These are phyloP conservation scores for Oxyria digyna DNA, from an alignment of 148 eudicot genomes.

Conservation along the genomic window DNA sequence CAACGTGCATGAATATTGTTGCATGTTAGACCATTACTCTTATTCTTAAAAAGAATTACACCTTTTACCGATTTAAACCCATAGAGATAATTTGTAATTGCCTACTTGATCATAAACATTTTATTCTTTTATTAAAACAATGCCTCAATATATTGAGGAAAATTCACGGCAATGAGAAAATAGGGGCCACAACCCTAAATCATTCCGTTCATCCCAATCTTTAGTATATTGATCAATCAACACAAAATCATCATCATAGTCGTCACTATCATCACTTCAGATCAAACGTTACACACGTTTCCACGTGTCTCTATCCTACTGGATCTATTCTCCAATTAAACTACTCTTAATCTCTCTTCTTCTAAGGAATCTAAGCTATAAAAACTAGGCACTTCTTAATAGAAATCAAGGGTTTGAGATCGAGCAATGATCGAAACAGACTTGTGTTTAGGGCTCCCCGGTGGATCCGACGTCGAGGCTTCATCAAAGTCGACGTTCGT, in stretches of 20 bases:
- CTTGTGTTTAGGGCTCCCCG: slow-evolving; percentile 50
- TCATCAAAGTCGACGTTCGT: slow-evolving; percentile 14
- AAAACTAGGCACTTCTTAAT: neutral
- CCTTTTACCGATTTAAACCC: neutral
- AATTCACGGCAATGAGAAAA: slow-evolving; percentile 3
- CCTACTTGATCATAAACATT: no score
- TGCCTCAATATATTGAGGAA: neutral
- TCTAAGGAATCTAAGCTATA: neutral
- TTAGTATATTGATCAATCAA: neutral
- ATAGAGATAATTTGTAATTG: no score
- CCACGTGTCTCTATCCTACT: slow-evolving; percentile 32
- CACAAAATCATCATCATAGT: neutral
- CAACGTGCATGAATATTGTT: no score
- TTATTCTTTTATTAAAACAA: neutral
- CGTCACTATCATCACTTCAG: neutral
- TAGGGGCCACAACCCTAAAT: slow-evolving; percentile 1
- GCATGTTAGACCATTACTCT: no score
- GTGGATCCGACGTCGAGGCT: slow-evolving; percentile 11
- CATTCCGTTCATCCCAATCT: neutral
- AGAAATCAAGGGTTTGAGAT: neutral
- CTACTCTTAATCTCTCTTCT: slow-evolving; percentile 12
- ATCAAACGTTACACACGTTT: slow-evolving; percentile 17
- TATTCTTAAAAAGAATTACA: no score
- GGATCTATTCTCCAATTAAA: slow-evolving; percentile 15
- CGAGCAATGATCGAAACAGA: slow-evolving; percentile 23